Percentiles rank a stretch among this genome's conserved stretches.
Conservation (phyloP, 2,329 filamentous ascomycete species). For the Cytospora mali region DNA sequence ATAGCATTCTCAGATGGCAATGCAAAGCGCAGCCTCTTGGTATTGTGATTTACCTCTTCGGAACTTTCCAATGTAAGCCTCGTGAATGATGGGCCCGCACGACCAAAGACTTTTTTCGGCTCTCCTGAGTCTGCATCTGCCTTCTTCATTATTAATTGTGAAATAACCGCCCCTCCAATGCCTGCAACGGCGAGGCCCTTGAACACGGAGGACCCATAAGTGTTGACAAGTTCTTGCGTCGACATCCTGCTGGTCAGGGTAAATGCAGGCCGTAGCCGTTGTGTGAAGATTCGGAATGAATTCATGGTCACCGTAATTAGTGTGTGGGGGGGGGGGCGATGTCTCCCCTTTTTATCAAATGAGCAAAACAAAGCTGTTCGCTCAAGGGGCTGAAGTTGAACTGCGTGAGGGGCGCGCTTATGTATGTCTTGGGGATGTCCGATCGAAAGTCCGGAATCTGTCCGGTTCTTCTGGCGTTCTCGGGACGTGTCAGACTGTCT, state of each 20-base stretch:
- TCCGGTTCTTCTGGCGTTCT: not conserved
- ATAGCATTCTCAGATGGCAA: conserved; percentile 50
- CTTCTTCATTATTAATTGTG: conserved; percentile 17
- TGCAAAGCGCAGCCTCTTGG: conserved; percentile 59
- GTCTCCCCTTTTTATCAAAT: conserved; percentile 1
- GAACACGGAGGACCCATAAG: conserved; percentile 19
- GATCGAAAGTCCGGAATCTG: conserved; percentile 25
- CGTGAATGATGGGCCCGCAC: conserved; percentile 44
- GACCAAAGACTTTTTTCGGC: conserved; percentile 24
- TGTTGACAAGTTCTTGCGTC: conserved; percentile 15
- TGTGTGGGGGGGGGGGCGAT: too few species aligned
- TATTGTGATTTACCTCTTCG: conserved; percentile 60
- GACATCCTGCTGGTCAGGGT: conserved; percentile 15
- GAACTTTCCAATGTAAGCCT: conserved; percentile 53
- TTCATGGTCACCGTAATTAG: conserved; percentile 14
- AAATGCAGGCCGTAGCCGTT: conserved; percentile 17
- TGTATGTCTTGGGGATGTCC: conserved; percentile 29
- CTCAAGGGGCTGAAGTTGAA: not conserved
- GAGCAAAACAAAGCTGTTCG: not conserved
- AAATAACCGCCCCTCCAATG: conserved; percentile 18
- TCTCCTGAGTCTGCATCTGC: conserved; percentile 14
- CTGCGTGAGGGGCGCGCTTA: conserved; percentile 4
- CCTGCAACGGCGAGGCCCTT: conserved; percentile 24
- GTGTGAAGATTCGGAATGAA: conserved; percentile 22
- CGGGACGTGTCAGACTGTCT: not conserved